Evolutionary conservation across 257 asterid species (phyloP).

Genomic region (Ilex asprella): DNA sequence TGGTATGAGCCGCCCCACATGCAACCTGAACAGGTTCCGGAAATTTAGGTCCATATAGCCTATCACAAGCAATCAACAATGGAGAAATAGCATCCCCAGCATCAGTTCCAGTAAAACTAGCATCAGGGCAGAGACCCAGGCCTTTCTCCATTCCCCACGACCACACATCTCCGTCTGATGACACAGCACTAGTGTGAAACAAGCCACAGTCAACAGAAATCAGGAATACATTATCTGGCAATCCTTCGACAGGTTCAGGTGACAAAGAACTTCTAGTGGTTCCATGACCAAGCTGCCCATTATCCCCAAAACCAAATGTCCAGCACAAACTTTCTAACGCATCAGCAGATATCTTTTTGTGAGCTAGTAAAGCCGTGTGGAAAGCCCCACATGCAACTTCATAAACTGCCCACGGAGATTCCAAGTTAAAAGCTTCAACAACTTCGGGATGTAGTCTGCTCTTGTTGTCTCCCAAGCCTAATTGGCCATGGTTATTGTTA

Average conservation of each 20-base stretch:
- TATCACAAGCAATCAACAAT: slow-evolving; percentile 32
- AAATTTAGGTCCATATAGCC: slow-evolving; percentile 31
- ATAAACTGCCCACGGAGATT: slow-evolving; percentile 62
- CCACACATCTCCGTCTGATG: slow-evolving; percentile 84
- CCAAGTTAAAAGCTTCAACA: slow-evolving; percentile 39
- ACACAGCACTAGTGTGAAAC: slow-evolving; percentile 73
- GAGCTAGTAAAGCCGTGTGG: slow-evolving; percentile 70
- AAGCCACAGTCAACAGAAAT: slow-evolving; percentile 78
- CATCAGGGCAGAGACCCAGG: slow-evolving; percentile 81
- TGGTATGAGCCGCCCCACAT: slow-evolving; percentile 96
- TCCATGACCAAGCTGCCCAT: slow-evolving; percentile 96
- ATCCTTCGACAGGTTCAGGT: slow-evolving; percentile 50
- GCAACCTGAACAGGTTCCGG: slow-evolving; percentile 54
- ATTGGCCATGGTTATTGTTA: slow-evolving; percentile 70
- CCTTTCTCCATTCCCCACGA: slow-evolving; percentile 99
- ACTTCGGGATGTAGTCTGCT: slow-evolving; percentile 53
- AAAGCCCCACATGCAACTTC: slow-evolving; percentile 80
- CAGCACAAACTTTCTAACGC: slow-evolving; percentile 62
- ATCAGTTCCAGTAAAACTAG: slow-evolving; percentile 57
- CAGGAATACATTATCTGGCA: slow-evolving; percentile 47
- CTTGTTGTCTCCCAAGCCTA: slow-evolving; percentile 78
- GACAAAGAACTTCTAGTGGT: slow-evolving; percentile 41
- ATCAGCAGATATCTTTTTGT: slow-evolving; percentile 43
- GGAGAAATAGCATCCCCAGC: slow-evolving; percentile 85
- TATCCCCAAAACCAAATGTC: slow-evolving; percentile 88